Percentiles rank a stretch among this genome's conserved stretches.
Conservation (phyloP, 2,329 filamentous ascomycete species). For the Allantophomopsis lycopodina region DNA sequence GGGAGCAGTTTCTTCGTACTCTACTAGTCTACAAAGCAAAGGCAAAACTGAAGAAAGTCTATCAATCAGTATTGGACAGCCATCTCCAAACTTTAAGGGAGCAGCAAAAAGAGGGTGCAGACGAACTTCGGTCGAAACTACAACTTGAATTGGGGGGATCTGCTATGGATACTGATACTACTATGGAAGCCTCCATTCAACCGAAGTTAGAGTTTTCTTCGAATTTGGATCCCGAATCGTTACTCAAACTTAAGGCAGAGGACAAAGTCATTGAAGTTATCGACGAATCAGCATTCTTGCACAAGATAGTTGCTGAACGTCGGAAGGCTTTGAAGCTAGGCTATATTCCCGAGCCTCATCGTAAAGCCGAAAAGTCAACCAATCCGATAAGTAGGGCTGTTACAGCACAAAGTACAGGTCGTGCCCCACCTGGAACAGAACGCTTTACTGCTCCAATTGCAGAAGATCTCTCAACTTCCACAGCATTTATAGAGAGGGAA, state of each 20-base stretch:
- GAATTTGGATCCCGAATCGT: conserved; percentile 48
- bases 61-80: conserved; percentile 58
- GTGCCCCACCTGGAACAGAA: conserved; percentile 39
- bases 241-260: conserved; percentile 47
- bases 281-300: conserved; percentile 43
- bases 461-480: conserved; percentile 76
- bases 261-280: conserved; percentile 45
- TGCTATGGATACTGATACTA: conserved; percentile 5
- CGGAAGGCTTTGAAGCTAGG: conserved; percentile 49
- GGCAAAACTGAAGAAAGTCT: conserved; percentile 68
- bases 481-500: conserved; percentile 82
- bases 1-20: conserved; percentile 81
- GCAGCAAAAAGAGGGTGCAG: conserved; percentile 55
- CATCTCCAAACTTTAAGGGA: conserved; percentile 52
- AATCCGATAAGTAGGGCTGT: conserved; percentile 12
- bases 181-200: conserved; percentile 9
- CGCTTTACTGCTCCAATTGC: conserved; percentile 57
- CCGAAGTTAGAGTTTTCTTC: conserved; percentile 23
- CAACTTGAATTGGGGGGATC: conserved; percentile 28
- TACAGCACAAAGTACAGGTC: conserved; percentile 21
- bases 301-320: conserved; percentile 41
- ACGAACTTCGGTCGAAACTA: conserved; percentile 36
- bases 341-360: conserved; percentile 48
- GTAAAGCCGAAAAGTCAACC: conserved; percentile 15
- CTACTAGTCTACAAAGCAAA: conserved; percentile 85